These are phyloP conservation scores for Sistotremastrum suecicum DNA, from an alignment of 768 basidiomycete genomes.

Conservation along the genomic window DNA sequence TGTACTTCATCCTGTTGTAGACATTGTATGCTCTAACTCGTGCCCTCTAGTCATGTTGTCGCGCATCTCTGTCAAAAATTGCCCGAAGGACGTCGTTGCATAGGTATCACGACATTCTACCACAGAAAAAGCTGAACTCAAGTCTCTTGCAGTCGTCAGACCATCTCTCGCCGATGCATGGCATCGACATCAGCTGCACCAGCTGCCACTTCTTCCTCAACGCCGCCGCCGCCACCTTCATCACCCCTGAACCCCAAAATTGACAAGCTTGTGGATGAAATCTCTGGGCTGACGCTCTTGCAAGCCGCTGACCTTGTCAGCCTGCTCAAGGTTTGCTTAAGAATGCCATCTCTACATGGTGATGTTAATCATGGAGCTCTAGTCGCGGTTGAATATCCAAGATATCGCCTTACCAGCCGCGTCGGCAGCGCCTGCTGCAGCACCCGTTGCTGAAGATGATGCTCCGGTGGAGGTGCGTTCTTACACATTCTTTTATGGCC, in stretches of 20 bases:
- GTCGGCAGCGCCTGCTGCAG: conserved; percentile 40
- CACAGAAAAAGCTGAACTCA: neutral
- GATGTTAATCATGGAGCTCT: neutral
- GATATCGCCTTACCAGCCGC: conserved; percentile 89
- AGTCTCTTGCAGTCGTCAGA: neutral
- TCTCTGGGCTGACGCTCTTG: conserved; percentile 74
- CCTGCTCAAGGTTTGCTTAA: conserved; percentile 60
- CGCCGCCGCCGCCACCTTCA: conserved; percentile 27
- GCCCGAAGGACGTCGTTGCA: neutral
- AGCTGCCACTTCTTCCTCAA: conserved; percentile 24
- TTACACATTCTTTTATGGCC: neutral
- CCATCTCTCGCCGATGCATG: conserved; percentile 26
- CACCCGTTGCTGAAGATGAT: conserved; percentile 43
- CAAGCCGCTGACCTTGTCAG: conserved; percentile 94
- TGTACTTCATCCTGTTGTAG: too few relatives aligned
- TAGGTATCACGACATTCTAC: neutral
- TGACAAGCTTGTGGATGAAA: conserved; percentile 80
- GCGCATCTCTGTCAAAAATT: too few relatives aligned
- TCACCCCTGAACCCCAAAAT: conserved; percentile 49
- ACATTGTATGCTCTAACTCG: too few relatives aligned
- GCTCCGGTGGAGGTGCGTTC: conserved; percentile 45
- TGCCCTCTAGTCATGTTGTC: too few relatives aligned
- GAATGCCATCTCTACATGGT: neutral
- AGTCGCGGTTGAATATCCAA: conserved; percentile 92
- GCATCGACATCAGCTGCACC: conserved; percentile 37